phyloP scores from a whole-genome alignment of 2,329 filamentous ascomycete genomes.

The Rutstroemia sydowiana region DNA sequence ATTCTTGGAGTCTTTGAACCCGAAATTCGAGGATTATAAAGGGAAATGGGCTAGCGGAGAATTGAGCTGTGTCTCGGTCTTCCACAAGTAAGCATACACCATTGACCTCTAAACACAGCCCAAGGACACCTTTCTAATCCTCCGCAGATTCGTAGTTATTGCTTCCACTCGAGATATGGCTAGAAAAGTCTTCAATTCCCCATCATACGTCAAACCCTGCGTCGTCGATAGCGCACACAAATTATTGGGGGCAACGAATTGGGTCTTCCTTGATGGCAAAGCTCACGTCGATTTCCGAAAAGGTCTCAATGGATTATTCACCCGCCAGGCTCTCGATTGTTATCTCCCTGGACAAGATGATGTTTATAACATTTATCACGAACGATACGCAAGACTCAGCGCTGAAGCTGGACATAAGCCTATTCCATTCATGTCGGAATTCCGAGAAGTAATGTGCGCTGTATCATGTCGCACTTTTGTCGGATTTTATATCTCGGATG shows the following conservation, averaged over 20 bases:
- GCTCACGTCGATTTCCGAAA: constrained; percentile 95
- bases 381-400: constrained; percentile 69
- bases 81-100: constrained; percentile 76
- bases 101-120: not conserved
- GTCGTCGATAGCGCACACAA: constrained; percentile 93
- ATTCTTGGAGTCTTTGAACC: constrained; percentile 85
- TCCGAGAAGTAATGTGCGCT: constrained; percentile 92
- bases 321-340: constrained; percentile 73
- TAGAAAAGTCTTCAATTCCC: constrained; percentile 94
- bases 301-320: constrained; percentile 91
- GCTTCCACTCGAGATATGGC: constrained; percentile 92
- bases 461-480: constrained; percentile 96
- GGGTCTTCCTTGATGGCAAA: constrained; percentile 96
- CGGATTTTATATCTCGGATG: constrained; percentile 87
- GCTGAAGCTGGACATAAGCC: constrained; percentile 65
- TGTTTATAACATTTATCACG: constrained; percentile 82
- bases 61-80: constrained; percentile 94
- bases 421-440: constrained; percentile 79
- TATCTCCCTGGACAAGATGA: constrained; percentile 92
- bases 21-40: constrained; percentile 85
- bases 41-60: constrained; percentile 87
- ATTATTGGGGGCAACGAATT: constrained; percentile 84
- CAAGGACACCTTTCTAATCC: not conserved
- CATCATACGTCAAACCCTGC: constrained; percentile 85
- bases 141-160: constrained; percentile 85